Evolutionary conservation across 441 rosid genomes (phyloP).

Genomic region (Adansonia gregorii): DNA sequence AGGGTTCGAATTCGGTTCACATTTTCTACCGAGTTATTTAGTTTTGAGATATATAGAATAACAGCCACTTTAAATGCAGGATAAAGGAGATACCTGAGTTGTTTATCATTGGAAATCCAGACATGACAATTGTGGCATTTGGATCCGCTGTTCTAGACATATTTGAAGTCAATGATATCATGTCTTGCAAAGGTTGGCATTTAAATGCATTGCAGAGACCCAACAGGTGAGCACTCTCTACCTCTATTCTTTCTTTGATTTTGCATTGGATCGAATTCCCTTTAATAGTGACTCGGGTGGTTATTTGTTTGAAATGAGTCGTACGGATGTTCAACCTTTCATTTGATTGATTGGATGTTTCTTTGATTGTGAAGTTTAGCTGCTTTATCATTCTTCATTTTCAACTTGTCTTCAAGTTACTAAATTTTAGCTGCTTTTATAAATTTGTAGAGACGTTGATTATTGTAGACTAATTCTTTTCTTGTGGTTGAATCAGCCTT

Average conservation of each 20-base stretch:
- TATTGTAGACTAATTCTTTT: conserved; percentile 28
- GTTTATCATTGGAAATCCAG: conserved; percentile 83
- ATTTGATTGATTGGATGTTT: conserved; percentile 8
- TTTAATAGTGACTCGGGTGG: background rate
- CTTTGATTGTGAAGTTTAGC: conserved; percentile 10
- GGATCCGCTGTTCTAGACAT: conserved; percentile 75
- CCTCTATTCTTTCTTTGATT: background rate
- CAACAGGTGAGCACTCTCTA: conserved; percentile 56
- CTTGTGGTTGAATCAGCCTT: conserved; percentile 57
- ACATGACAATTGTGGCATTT: conserved; percentile 87
- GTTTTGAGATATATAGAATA: conserved; percentile 17
- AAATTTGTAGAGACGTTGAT: background rate
- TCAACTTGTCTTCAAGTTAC: background rate
- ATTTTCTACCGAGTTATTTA: conserved; percentile 6
- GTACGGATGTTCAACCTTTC: background rate
- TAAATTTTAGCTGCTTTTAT: background rate
- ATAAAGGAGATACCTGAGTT: conserved; percentile 72
- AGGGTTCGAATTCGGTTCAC: conserved; percentile 53
- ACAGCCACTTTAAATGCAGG: conserved; percentile 42
- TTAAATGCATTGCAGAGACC: conserved; percentile 95
- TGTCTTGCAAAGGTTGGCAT: conserved; percentile 96
- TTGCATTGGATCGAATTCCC: background rate
- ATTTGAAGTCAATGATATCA: conserved; percentile 90
- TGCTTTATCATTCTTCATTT: background rate
- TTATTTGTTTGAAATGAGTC: background rate